Conservation (phyloP, 2,329 filamentous ascomycete genomes). For the Penicillium sp. region DNA sequence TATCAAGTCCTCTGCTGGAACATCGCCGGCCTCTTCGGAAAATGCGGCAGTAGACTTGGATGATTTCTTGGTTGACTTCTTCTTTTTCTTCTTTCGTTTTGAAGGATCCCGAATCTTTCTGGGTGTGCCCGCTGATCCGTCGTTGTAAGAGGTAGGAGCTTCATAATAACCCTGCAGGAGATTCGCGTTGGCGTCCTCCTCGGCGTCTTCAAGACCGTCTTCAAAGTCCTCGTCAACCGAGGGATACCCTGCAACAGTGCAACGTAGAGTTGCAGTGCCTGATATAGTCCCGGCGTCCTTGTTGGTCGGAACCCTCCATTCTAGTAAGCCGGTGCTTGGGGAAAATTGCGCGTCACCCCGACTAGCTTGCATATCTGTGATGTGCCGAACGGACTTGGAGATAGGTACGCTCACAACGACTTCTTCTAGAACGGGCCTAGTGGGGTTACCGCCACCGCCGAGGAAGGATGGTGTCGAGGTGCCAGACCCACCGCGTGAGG, state of each 20-base stretch:
- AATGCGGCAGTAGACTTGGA: slow-evolving; percentile 22
- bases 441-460: slow-evolving; percentile 57
- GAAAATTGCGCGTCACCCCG: slow-evolving; percentile 84
- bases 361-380: slow-evolving; percentile 79
- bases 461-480: slow-evolving; percentile 55
- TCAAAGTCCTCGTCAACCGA: slow-evolving; percentile 55
- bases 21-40: slow-evolving; percentile 22
- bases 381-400: slow-evolving; percentile 76
- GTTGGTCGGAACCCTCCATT: slow-evolving; percentile 79
- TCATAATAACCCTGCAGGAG: slow-evolving; percentile 52
- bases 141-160: slow-evolving; percentile 41
- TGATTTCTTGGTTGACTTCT: slow-evolving; percentile 41
- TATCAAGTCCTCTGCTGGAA: slow-evolving; percentile 12
- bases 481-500: slow-evolving; percentile 48
- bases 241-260: slow-evolving; percentile 73
- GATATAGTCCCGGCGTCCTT: slow-evolving; percentile 71
- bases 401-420: slow-evolving; percentile 78
- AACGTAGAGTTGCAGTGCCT: slow-evolving; percentile 74
- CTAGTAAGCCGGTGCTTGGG: slow-evolving; percentile 70
- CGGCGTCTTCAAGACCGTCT: slow-evolving; percentile 38
- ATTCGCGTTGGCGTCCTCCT: slow-evolving; percentile 40
- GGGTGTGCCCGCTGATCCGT: slow-evolving; percentile 29
- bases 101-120: slow-evolving; percentile 32
- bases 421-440: slow-evolving; percentile 71
- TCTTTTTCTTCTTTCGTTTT: slow-evolving; percentile 42